Base-by-base conservation (phyloP, 108 stramenopile genomes). In the Cyclotella sp. region DNA sequence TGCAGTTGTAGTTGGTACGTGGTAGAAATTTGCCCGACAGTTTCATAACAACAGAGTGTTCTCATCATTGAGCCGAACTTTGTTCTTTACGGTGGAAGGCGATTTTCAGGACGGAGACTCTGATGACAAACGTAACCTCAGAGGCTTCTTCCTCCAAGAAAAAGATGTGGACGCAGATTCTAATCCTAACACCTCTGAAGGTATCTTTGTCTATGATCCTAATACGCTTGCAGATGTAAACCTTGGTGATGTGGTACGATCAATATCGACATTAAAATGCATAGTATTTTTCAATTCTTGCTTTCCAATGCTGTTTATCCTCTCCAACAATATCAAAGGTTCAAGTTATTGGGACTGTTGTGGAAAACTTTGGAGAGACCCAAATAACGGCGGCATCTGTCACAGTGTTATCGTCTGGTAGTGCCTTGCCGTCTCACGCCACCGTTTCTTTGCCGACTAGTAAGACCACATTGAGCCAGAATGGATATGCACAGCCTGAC, bases 101-200 rank as follows among this genome's bases (percentile, higher is more conserved):
- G 77, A 75, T 57, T 78, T 76, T 41, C 77, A 79, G 52, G 68
- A 72, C 19, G 68, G 67, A 2, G 79, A 81, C 46, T 51, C 28
- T 9, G 79, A 81, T 27, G 55, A 68, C 6, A 49, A 47, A 15
- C 79, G 79, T 26, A 73, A 72, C 40, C 43, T 83, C 41, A 59
- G 51, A n/a, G 84, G 84, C 14, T 85, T 81, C 51, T 85, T 81
- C 22, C 54, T 81, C 18, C 84, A 85, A 55, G 78, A 85, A 77
- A 70, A 72, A 60, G 77, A 83, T 19, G 19, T 3, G 0, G 72
- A 78, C 26, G 58, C 45, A 34, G 84, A 85, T 79, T 6, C 18
- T 51, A 71, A 85, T 73, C 70, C 76, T 26, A 21, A 29, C 9
- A 85, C 78, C 9, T 85, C 84, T 13, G 78, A 79, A 68, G 84